These are phyloP conservation scores for Remersonia thermophila DNA, from an alignment of 2,329 filamentous ascomycete genomes.

Conservation along the genomic window DNA sequence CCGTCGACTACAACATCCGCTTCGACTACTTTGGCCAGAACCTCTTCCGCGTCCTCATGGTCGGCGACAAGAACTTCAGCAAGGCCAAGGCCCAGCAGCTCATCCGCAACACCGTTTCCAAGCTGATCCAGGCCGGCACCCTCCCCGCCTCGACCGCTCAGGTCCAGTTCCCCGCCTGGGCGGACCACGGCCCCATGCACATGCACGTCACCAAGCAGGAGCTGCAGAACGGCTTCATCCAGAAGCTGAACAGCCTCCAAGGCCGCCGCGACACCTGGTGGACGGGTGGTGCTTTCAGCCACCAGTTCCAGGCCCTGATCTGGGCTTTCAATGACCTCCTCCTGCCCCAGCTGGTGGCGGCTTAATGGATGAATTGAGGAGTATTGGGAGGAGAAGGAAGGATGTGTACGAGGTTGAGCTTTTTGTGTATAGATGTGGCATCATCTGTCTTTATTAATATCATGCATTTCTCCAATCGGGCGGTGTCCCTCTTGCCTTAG, in stretches of 20 bases:
- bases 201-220: slow-evolving; percentile 20
- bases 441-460: no score
- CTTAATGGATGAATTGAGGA: background rate
- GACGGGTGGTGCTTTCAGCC: slow-evolving; percentile 24
- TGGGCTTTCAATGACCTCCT: slow-evolving; percentile 24
- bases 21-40: slow-evolving; percentile 19
- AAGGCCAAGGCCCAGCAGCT: slow-evolving; percentile 17
- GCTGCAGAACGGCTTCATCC: slow-evolving; percentile 25
- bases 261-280: slow-evolving; percentile 28
- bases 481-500: no score
- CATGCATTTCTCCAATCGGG: no score
- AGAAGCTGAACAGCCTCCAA: slow-evolving; percentile 26
- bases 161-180: slow-evolving; percentile 19
- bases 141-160: slow-evolving; percentile 8
- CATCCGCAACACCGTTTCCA: slow-evolving; percentile 15
- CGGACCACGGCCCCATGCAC: slow-evolving; percentile 22
- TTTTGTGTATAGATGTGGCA: no score
- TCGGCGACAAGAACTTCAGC: slow-evolving; percentile 14
- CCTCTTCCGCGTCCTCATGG: slow-evolving; percentile 20
- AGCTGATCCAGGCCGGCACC: slow-evolving; percentile 15
- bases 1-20: slow-evolving; percentile 18
- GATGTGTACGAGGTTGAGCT: no score
- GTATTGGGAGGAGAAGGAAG: no score
- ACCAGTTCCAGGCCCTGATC: slow-evolving; percentile 22
- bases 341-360: slow-evolving; percentile 18